These are phyloP conservation scores for Metschnikowia gelsemii DNA, from an alignment of 805 yeast genomes.

Conservation along the genomic window DNA sequence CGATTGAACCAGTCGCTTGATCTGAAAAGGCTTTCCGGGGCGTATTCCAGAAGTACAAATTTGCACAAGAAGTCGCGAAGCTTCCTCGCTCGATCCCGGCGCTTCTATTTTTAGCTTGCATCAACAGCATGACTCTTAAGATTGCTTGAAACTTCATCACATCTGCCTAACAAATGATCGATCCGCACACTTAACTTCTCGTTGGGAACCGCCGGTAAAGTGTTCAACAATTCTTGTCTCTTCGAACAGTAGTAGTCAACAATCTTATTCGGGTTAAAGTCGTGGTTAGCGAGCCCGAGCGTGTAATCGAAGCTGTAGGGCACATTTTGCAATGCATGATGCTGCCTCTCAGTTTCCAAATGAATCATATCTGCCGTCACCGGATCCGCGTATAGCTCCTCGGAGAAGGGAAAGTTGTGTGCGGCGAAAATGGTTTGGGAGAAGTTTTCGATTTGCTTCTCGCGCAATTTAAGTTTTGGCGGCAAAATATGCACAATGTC, in stretches of 20 bases:
- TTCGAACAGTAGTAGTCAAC: slow-evolving; percentile 10
- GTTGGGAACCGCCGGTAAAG: slow-evolving; percentile 6
- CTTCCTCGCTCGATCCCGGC: no score
- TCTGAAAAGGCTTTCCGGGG: no score
- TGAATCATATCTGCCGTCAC: slow-evolving; percentile 16
- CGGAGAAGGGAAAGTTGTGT: slow-evolving; percentile 23
- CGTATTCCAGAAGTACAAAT: no score
- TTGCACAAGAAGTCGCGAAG: no score
- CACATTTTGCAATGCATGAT: slow-evolving; percentile 17
- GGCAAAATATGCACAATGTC: slow-evolving; percentile 24
- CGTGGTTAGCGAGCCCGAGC: slow-evolving; percentile 28
- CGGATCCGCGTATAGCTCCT: slow-evolving; percentile 18
- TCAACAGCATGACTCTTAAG: background rate
- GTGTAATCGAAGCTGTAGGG: slow-evolving; percentile 23
- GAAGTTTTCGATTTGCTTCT: slow-evolving; percentile 14
- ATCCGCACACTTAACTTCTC: slow-evolving; percentile 8
- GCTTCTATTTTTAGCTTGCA: background rate
- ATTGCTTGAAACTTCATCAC: slow-evolving; percentile 8
- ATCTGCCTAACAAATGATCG: slow-evolving; percentile 11
- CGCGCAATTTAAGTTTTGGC: slow-evolving; percentile 16
- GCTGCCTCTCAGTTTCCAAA: slow-evolving; percentile 15
- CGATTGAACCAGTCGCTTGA: no score
- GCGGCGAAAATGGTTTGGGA: slow-evolving; percentile 10
- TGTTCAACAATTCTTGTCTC: slow-evolving; percentile 3
- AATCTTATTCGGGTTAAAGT: slow-evolving; percentile 26